Base-by-base conservation (phyloP, 371 early-diverging fungal species). In the Apophysomyces elegans region DNA sequence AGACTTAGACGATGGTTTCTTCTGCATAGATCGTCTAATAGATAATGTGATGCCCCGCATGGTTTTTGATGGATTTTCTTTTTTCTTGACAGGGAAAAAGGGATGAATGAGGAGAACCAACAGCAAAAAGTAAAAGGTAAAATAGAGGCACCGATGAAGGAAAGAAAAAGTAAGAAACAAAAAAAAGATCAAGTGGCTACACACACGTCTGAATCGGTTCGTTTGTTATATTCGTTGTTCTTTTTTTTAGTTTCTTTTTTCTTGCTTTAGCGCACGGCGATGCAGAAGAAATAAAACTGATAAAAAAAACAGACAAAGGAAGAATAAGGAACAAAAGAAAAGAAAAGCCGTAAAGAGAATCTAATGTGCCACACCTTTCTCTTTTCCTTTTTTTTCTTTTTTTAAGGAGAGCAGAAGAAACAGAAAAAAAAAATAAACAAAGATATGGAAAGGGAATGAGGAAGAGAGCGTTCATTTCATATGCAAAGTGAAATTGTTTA, bases 1-100 rank as follows among this genome's bases (percentile, higher is more conserved):
- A 14, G 41, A 35, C 26, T 43, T 36, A 12, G 16, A 12, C 7
- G 62, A 32, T 21, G 62, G 37, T 62, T 59, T 65, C 46, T 45
- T 58, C 9, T 46, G 58, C 3, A 62, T 56, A 18, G 62, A 61
- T 41, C 68, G 68, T 63, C 58, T 58, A n/a, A 68, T 59, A n/a
- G 70, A 65, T 37, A 58, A 62, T 37, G 57, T 61, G 37, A 70
- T 54, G 46, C 65, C 58, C 60, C 61, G 62, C 63, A 54, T 56
- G 36, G 64, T 56, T 66, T 64, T 57, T 37, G 21, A 32, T 9
- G 32, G 32, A 26, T 26, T 26, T 26, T 26, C 32, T 26, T 26
- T 26, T 9, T 21, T 35, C 41, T 50, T 44, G 59, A 39, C 39
- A 59, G 21, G 36, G 50, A 21, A 36, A 36, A 63, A 41, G 56